Evolutionary conservation across 78 protist genomes (phyloP).

Genomic region (Dictyostelium firmibasis): DNA sequence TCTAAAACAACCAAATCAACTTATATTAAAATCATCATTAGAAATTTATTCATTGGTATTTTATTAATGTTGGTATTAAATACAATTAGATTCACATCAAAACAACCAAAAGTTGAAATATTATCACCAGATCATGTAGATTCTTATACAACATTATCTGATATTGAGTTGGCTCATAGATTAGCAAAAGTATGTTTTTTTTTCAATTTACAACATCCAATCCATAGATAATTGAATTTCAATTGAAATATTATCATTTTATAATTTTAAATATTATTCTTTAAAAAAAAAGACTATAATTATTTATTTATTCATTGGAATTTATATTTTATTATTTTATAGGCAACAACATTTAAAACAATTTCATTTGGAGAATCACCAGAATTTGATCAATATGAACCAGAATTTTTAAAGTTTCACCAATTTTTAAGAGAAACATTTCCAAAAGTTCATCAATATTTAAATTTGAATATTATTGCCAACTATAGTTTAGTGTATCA

Average conservation of each 20-base stretch:
- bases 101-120: slow-evolving; percentile 43
- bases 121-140: slow-evolving; percentile 35
- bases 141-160: slow-evolving; percentile 17
- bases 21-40: neutral
- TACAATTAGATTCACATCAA: slow-evolving; percentile 54
- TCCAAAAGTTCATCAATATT: slow-evolving; percentile 18
- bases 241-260: too few relatives aligned
- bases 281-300: too few relatives aligned
- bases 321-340: neutral
- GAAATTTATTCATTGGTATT: neutral
- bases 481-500: slow-evolving; percentile 12
- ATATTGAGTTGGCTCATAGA: slow-evolving; percentile 23
- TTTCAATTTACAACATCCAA: too few relatives aligned
- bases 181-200: neutral
- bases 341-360: slow-evolving; percentile 46
- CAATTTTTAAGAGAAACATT: slow-evolving; percentile 23
- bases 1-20: neutral
- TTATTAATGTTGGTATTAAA: slow-evolving; percentile 11
- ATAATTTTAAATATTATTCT: too few relatives aligned
- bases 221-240: too few relatives aligned
- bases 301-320: neutral
- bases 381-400: neutral
- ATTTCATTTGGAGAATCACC: slow-evolving; percentile 9
- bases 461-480: neutral
- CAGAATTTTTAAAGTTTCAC: slow-evolving; percentile 23